Evolutionary conservation across 2,329 filamentous ascomycete species (phyloP), one percentile per base, ranked within the genome.

Genomic region (Lecanosticta acicola): DNA sequence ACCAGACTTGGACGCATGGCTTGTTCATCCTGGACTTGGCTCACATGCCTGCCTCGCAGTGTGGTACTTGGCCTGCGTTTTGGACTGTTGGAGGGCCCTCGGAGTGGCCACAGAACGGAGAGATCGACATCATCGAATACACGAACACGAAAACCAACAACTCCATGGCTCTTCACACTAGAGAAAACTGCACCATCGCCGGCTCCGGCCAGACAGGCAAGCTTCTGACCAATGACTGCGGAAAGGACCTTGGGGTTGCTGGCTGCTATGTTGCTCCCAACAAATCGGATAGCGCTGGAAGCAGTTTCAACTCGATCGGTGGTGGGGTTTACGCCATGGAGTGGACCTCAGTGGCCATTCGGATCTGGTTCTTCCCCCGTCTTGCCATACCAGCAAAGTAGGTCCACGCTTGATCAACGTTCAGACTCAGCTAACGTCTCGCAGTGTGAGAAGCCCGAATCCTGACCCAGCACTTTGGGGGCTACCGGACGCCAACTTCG

Each of bases 11-110:
- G 63, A 78, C 73, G 19, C 74, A 81, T 55, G 84, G 83, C 1
- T 75, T 88, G 8, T 80, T 88, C 57, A 80, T 89, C 41, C 73
- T 83, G 14, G 85, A 89, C 61, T 76, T 88, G 41, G 71, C 72
- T n/a, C 84, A 89, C 55, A 88, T 89, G 83, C 84, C 85, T 2
- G 74, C 73, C 18, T 80, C 80, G 1, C 70, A 77, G 9, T 89
- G 85, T 55, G 85, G 85, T 19, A 75, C 79, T 19, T 88, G 85
- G 56, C 85, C 85, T 45, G 81, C 84, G 10, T 64, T 86, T 61
- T 78, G 75, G 75, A 72, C 71, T 41, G 62, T 87, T 21, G 85
- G 60, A 29, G 59, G 54, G 3, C 80, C 81, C 5, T 26, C 37
- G n/a, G 72, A 56, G 14, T 67, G 65, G 65, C 65, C 65, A 1